Conservation (phyloP, 169 alveolate species). For the Plasmodium coatneyi region DNA sequence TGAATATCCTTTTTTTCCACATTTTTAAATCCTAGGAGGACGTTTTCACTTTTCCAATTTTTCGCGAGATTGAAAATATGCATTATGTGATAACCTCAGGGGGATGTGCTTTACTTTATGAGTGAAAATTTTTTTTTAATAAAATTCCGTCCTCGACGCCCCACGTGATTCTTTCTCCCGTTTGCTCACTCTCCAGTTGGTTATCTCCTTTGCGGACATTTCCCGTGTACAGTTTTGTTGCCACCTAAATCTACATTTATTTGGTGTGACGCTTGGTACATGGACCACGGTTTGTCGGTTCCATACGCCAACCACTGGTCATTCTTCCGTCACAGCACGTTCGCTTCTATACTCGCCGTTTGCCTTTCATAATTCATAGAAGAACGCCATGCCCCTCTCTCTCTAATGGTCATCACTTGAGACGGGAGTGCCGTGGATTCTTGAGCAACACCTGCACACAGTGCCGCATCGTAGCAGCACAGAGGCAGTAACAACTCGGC, state of each 20-base stretch:
- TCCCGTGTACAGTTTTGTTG: slow-evolving; percentile 1
- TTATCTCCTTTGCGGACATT: neutral
- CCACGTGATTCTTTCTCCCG: neutral
- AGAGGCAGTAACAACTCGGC: neutral
- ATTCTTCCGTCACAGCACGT: neutral
- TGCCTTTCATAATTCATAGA: neutral
- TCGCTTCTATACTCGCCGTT: neutral
- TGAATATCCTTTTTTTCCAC: neutral
- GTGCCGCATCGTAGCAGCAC: neutral
- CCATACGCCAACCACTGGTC: neutral
- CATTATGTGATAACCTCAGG: neutral
- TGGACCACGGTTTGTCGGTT: neutral
- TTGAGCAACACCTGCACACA: neutral
- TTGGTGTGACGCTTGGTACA: neutral
- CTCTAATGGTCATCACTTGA: neutral
- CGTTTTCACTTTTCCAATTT: neutral
- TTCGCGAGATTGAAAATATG: neutral
- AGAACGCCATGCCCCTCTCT: neutral
- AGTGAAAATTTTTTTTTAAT: neutral
- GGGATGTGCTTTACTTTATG: neutral
- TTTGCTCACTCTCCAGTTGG: neutral
- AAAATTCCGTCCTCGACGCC: neutral
- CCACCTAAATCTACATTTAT: neutral
- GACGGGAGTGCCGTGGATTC: neutral
- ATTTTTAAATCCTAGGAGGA: neutral